phyloP scores from a whole-genome alignment of 345 rosid species.

The Adansonia digitata region DNA sequence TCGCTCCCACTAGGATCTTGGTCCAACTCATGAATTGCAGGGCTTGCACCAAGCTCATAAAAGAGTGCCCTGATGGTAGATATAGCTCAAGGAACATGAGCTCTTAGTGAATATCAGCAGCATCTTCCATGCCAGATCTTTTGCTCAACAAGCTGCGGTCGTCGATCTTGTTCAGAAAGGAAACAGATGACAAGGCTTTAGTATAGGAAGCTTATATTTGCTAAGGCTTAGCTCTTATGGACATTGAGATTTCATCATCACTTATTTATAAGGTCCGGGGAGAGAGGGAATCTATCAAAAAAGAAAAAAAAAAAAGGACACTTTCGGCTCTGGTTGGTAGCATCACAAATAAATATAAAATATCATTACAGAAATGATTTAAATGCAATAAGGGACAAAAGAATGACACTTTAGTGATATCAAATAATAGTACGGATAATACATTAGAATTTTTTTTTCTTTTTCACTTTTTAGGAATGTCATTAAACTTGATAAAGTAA shows the following conservation, averaged over 20 bases:
- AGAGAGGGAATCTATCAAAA: constrained; percentile 3
- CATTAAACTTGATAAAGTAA: too few relatives aligned
- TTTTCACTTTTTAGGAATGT: too few relatives aligned
- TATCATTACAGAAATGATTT: neutral
- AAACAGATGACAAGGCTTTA: neutral
- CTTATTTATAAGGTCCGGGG: constrained; percentile 60
- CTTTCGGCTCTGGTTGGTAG: constrained; percentile 28
- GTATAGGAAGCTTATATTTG: constrained; percentile 9
- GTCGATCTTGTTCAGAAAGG: neutral
- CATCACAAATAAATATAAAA: neutral
- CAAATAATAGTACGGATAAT: too few relatives aligned
- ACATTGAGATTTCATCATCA: constrained; percentile 30
- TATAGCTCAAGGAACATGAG: constrained; percentile 75
- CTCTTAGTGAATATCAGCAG: constrained; percentile 95
- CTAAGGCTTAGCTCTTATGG: constrained; percentile 22
- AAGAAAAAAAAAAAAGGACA: neutral
- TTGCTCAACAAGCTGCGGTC: constrained; percentile 21
- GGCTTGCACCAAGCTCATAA: constrained; percentile 93
- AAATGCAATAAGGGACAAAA: neutral
- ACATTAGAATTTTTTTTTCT: too few relatives aligned
- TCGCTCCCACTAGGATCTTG: constrained; percentile 71
- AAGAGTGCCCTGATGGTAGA: constrained; percentile 85
- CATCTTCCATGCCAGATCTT: constrained; percentile 75
- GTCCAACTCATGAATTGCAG: constrained; percentile 85
- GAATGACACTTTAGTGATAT: neutral